These are phyloP conservation scores for Kodamaea sp. DNA, from an alignment of 1,139 yeast genomes.

Conservation along the genomic window DNA sequence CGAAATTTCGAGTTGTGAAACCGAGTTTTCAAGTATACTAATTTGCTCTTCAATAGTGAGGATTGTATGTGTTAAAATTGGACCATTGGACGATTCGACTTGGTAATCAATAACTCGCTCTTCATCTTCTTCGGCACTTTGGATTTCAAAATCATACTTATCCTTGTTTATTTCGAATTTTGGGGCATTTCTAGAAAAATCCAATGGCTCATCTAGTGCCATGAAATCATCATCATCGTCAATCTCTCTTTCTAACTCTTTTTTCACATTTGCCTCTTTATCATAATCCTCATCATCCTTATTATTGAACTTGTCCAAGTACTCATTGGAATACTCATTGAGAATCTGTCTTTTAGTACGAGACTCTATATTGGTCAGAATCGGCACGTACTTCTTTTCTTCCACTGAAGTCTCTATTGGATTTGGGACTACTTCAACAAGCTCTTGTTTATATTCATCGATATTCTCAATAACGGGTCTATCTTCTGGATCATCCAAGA, in stretches of 20 bases:
- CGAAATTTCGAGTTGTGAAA: constrained; percentile 2
- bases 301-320: constrained; percentile 14
- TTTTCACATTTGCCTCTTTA: constrained; percentile 2
- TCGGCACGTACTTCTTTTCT: constrained; percentile 12
- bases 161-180: constrained; percentile 7
- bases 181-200: constrained; percentile 1
- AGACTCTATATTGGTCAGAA: constrained; percentile 8
- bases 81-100: background rate
- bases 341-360: constrained; percentile 8
- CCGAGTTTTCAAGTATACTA: constrained; percentile 1
- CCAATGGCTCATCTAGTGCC: constrained; percentile 10
- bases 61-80: background rate
- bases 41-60: constrained; percentile 9
- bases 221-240: constrained; percentile 7
- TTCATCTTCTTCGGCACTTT: constrained; percentile 7
- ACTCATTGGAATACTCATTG: constrained; percentile 12
- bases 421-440: constrained; percentile 4
- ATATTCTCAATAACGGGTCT: constrained; percentile 20
- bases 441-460: constrained; percentile 11
- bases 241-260: constrained; percentile 6
- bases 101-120: background rate
- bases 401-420: background rate
- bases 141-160: constrained; percentile 14
- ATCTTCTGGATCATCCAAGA: constrained; percentile 19
- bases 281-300: constrained; percentile 13